Conservation (phyloP, 192 early-diverging fungal species). For the Linnemannia schmuckeri region DNA sequence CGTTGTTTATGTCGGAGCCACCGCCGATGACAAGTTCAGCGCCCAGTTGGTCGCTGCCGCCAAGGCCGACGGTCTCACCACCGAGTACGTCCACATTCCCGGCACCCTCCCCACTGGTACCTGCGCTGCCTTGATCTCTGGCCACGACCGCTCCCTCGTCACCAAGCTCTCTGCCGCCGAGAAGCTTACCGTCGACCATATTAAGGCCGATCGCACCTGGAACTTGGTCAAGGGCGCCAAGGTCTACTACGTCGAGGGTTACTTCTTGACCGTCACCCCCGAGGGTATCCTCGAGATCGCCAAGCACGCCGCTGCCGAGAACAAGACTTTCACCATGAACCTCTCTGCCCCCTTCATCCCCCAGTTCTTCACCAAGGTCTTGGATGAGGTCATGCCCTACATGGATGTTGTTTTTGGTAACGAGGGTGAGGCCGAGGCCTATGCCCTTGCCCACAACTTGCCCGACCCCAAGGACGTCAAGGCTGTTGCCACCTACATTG, state of each 20-base stretch:
- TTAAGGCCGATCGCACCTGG: conserved; percentile 85
- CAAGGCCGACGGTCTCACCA: conserved; percentile 84
- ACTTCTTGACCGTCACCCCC: conserved; percentile 93
- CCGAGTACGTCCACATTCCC: conserved; percentile 87
- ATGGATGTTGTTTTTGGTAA: conserved; percentile 97
- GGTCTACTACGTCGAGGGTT: conserved; percentile 95
- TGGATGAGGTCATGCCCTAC: conserved; percentile 87
- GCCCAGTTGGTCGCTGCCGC: conserved; percentile 83
- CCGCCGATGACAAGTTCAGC: conserved; percentile 89
- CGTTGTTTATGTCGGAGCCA: conserved; percentile 94
- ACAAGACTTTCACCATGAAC: conserved; percentile 94
- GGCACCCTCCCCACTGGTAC: conserved; percentile 88
- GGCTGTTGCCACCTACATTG: conserved; percentile 85
- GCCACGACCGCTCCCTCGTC: conserved; percentile 87
- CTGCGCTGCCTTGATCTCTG: conserved; percentile 97
- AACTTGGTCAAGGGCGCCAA: conserved; percentile 86
- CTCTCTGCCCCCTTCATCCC: conserved; percentile 96
- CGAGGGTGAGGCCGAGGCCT: conserved; percentile 94
- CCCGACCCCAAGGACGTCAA: conserved; percentile 76
- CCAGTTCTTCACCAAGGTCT: conserved; percentile 90
- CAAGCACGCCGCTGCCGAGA: conserved; percentile 86
- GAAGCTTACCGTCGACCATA: conserved; percentile 61
- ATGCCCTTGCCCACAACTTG: conserved; percentile 77
- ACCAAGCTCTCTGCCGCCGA: conserved; percentile 97
- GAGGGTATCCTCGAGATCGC: conserved; percentile 88